A percentile compares a stretch with the other conserved stretches of the same genome.
Conservation (phyloP, 805 yeast genomes). For the Candida patagonica region DNA sequence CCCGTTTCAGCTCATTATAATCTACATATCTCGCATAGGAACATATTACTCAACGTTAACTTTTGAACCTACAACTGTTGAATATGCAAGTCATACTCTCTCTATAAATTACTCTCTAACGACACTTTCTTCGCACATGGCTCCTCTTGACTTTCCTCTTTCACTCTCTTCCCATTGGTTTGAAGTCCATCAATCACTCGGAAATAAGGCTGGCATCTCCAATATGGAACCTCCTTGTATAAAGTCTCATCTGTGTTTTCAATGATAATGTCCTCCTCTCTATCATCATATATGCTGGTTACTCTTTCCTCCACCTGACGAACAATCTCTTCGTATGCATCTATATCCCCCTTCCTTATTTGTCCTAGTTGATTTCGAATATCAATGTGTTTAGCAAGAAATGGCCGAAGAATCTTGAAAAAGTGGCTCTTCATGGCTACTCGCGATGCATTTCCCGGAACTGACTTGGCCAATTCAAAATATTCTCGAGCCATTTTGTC, state of each 20-base stretch:
- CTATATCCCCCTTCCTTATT: conserved; percentile 36
- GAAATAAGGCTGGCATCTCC: conserved; percentile 96
- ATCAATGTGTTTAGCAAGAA: conserved; percentile 67
- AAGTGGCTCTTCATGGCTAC: conserved; percentile 87
- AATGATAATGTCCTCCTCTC: conserved; percentile 41
- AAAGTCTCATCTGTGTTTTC: conserved; percentile 60
- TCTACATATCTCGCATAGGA: too few relatives aligned
- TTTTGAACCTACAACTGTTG: too few relatives aligned
- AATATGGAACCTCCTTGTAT: conserved; percentile 77
- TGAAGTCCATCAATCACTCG: conserved; percentile 74
- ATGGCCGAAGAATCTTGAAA: conserved; percentile 77
- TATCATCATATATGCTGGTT: conserved; percentile 41
- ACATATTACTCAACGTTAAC: too few relatives aligned
- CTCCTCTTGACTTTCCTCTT: too few relatives aligned
- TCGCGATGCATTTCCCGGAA: conserved; percentile 63
- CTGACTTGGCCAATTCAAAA: conserved; percentile 63
- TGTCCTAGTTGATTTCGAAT: conserved; percentile 65
- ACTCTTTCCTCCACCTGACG: conserved; percentile 60
- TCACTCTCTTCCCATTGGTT: conserved; percentile 22
- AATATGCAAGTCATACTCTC: too few relatives aligned
- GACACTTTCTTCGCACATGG: too few relatives aligned
- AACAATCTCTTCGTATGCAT: conserved; percentile 49
- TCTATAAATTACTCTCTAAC: too few relatives aligned
- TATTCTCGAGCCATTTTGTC: conserved; percentile 79
- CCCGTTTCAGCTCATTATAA: too few relatives aligned